These are phyloP conservation scores for Thermomyces lanuginosus DNA, from an alignment of 2,329 filamentous ascomycete genomes.

Conservation along the genomic window DNA sequence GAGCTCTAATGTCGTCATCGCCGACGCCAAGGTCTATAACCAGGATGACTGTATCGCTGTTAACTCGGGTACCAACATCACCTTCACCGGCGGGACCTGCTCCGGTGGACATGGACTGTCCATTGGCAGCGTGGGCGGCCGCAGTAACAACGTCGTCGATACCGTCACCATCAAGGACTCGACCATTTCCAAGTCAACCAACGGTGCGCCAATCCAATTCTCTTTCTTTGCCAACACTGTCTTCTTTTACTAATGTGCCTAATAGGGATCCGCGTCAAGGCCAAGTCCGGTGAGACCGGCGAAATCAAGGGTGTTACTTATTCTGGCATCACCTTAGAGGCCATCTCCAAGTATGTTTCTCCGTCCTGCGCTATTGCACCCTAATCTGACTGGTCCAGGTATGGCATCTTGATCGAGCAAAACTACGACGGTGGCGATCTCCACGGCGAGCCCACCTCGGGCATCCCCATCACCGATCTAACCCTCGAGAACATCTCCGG, in stretches of 20 bases:
- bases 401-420: slow-evolving; percentile 40
- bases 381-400: slow-evolving; percentile 9
- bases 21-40: slow-evolving; percentile 39
- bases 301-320: slow-evolving; percentile 32
- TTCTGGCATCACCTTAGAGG: slow-evolving; percentile 35
- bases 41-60: slow-evolving; percentile 46
- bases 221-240: slow-evolving; percentile 1
- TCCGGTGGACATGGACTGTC: slow-evolving; percentile 20
- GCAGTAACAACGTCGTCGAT: slow-evolving; percentile 37
- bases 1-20: slow-evolving; percentile 35
- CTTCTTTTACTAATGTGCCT: neutral
- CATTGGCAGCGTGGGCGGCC: slow-evolving; percentile 28
- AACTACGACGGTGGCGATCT: slow-evolving; percentile 35
- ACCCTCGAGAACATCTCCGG: slow-evolving; percentile 22
- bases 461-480: slow-evolving; percentile 22
- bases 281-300: slow-evolving; percentile 36
- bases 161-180: slow-evolving; percentile 35
- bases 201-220: slow-evolving; percentile 11
- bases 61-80: slow-evolving; percentile 31
- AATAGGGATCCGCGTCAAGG: slow-evolving; percentile 42
- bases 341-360: slow-evolving; percentile 3
- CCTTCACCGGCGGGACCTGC: slow-evolving; percentile 31
- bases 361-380: neutral
- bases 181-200: slow-evolving; percentile 27
- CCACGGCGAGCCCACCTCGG: slow-evolving; percentile 21